phyloP scores from a whole-genome alignment of 2,329 filamentous ascomycete species.

The Colletotrichum tropicale region DNA sequence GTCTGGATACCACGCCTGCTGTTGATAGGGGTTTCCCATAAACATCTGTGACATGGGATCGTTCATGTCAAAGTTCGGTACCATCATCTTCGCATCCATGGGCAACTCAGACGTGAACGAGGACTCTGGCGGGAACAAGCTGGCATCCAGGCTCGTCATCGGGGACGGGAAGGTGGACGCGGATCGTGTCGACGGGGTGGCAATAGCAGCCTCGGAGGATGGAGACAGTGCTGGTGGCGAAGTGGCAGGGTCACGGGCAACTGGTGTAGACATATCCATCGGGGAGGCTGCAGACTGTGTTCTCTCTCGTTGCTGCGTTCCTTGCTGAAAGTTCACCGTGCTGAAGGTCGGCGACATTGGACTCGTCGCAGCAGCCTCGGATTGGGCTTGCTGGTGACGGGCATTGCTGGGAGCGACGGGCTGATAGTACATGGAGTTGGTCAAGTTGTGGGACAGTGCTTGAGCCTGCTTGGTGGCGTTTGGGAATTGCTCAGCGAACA shows the following conservation, averaged over 20 bases:
- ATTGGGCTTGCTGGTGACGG: background rate
- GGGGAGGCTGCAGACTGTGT: slow-evolving; percentile 9
- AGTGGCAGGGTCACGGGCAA: slow-evolving; percentile 17
- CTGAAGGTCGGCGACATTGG: slow-evolving; percentile 10
- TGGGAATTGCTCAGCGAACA: slow-evolving; percentile 53
- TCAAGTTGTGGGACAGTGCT: slow-evolving; percentile 18
- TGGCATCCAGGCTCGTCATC: slow-evolving; percentile 24
- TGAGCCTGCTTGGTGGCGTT: slow-evolving; percentile 35
- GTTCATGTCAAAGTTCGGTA: slow-evolving; percentile 34
- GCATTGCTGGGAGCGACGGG: background rate
- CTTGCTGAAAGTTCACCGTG: slow-evolving; percentile 22
- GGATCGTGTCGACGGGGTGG: slow-evolving; percentile 21
- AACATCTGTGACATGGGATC: slow-evolving; percentile 23
- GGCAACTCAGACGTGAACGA: slow-evolving; percentile 47
- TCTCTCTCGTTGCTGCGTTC: slow-evolving; percentile 17
- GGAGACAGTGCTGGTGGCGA: slow-evolving; percentile 33
- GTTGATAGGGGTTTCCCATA: slow-evolving; percentile 9
- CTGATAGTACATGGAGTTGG: slow-evolving; percentile 19
- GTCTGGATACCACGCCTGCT: slow-evolving; percentile 2
- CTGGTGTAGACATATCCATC: slow-evolving; percentile 21
- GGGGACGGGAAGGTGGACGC: slow-evolving; percentile 27
- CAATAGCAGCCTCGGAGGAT: slow-evolving; percentile 16
- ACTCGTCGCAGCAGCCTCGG: background rate
- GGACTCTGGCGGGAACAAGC: slow-evolving; percentile 31
- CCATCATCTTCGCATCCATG: slow-evolving; percentile 46